Conservation (phyloP, 1,284 basidiomycete species). For the Amylostereum areolatum region DNA sequence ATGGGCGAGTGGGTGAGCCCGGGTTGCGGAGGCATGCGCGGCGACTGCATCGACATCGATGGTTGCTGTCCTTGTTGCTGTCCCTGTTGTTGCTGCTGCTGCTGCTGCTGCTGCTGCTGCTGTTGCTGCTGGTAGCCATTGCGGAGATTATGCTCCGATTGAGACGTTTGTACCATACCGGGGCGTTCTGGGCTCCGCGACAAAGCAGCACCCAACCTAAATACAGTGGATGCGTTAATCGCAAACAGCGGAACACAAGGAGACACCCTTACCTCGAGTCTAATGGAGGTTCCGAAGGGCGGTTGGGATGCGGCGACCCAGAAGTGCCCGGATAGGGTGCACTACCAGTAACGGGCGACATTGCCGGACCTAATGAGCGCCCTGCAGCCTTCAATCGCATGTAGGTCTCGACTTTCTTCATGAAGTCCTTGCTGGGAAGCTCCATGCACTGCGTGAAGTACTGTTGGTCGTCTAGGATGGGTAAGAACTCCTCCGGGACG, state of each 20-base stretch:
- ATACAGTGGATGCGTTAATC: slow-evolving; percentile 1
- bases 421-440: slow-evolving; percentile 81
- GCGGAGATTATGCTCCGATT: slow-evolving; percentile 35
- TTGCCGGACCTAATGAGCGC: slow-evolving; percentile 28
- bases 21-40: slow-evolving; percentile 2
- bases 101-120: slow-evolving; percentile 32
- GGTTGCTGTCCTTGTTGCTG: slow-evolving; percentile 34
- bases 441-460: slow-evolving; percentile 81
- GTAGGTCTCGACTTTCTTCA: slow-evolving; percentile 86
- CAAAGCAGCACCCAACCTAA: slow-evolving; percentile 20
- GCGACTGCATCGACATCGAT: slow-evolving; percentile 15
- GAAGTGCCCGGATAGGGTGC: slow-evolving; percentile 22
- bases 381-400: slow-evolving; percentile 45
- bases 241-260: not conserved
- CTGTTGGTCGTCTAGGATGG: slow-evolving; percentile 80
- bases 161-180: slow-evolving; percentile 22
- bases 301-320: slow-evolving; percentile 16
- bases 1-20: slow-evolving; percentile 33
- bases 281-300: slow-evolving; percentile 6
- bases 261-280: slow-evolving; percentile 11
- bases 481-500: slow-evolving; percentile 81
- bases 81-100: slow-evolving; percentile 15
- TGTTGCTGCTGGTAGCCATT: slow-evolving; percentile 32
- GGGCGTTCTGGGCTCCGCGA: slow-evolving; percentile 30
- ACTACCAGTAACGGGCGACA: slow-evolving; percentile 27